Conservation (phyloP, 73 alveolate genomes). For the Durusdinium trenchii region DNA sequence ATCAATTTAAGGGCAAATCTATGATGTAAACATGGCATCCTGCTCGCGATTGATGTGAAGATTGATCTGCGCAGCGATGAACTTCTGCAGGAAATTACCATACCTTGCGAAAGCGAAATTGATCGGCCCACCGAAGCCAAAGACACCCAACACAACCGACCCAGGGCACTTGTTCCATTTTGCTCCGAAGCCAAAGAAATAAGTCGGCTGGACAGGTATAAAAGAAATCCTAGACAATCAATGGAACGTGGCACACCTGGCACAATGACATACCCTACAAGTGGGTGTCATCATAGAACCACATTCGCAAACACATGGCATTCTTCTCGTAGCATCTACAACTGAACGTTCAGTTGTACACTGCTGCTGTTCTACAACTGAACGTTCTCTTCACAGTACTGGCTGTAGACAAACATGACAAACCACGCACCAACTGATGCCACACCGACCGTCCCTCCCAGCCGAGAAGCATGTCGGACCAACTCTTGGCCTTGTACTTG, state of each 20-base stretch:
- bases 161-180: no score
- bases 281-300: background rate
- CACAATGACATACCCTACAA: background rate
- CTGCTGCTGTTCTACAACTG: no score
- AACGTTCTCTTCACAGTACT: no score
- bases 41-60: slow-evolving; percentile 49
- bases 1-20: background rate
- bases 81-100: slow-evolving; percentile 86
- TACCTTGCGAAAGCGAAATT: slow-evolving; percentile 37
- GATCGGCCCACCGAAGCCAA: background rate
- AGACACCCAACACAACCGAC: background rate
- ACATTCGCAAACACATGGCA: no score
- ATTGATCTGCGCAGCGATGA: slow-evolving; percentile 73
- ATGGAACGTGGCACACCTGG: background rate
- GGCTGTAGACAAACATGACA: no score
- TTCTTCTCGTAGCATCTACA: background rate
- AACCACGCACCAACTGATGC: no score
- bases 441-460: background rate
- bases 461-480: slow-evolving; percentile 81
- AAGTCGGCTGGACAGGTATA: no score
- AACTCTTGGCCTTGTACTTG: slow-evolving; percentile 89
- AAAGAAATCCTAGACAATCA: no score
- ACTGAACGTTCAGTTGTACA: no score
- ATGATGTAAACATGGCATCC: background rate
- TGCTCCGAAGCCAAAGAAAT: no score